A percentile compares a stretch with the other conserved stretches of the same genome.
Evolutionary conservation across 1,284 basidiomycete species (phyloP).

Genomic region (Marasmius oreades): DNA sequence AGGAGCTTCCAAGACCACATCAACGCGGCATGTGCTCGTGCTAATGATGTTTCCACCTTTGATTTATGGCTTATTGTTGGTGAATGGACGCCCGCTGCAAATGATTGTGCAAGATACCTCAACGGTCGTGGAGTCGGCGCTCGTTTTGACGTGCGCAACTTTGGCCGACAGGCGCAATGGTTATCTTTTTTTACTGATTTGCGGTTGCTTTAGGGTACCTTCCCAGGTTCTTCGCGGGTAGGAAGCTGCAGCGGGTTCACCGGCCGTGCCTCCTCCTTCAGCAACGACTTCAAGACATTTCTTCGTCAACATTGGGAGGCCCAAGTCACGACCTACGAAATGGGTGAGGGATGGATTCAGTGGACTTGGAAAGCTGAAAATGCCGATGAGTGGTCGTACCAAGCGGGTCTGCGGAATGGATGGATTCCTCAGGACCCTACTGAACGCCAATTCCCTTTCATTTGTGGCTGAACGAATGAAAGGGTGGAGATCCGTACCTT

Average conservation of each 20-base stretch:
- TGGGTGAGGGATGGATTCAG: slow-evolving; percentile 66
- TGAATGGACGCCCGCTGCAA: slow-evolving; percentile 82
- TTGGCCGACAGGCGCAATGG: neutral
- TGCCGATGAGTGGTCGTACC: slow-evolving; percentile 76
- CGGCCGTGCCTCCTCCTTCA: slow-evolving; percentile 72
- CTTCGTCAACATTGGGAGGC: slow-evolving; percentile 84
- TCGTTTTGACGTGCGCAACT: slow-evolving; percentile 62
- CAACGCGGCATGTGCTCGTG: slow-evolving; percentile 53
- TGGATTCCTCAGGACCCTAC: slow-evolving; percentile 78
- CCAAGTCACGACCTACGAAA: slow-evolving; percentile 66
- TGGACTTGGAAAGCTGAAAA: slow-evolving; percentile 70
- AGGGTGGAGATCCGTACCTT: neutral
- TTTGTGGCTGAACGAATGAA: slow-evolving; percentile 41
- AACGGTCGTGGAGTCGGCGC: slow-evolving; percentile 68
- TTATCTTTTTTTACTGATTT: neutral
- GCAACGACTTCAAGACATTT: slow-evolving; percentile 78
- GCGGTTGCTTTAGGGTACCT: slow-evolving; percentile 34
- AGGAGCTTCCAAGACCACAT: slow-evolving; percentile 63
- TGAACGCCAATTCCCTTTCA: slow-evolving; percentile 41
- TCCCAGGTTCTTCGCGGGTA: slow-evolving; percentile 58
- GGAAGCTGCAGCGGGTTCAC: slow-evolving; percentile 76
- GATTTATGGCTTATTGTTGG: slow-evolving; percentile 78
- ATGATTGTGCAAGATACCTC: slow-evolving; percentile 82
- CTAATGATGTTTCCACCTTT: slow-evolving; percentile 45
- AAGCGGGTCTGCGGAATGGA: slow-evolving; percentile 71